A percentile compares a stretch with the other conserved stretches of the same genome.
These are phyloP conservation scores for Cinnamomum chago DNA, from an alignment of 164 flowering plant genomes.

Conservation along the genomic window DNA sequence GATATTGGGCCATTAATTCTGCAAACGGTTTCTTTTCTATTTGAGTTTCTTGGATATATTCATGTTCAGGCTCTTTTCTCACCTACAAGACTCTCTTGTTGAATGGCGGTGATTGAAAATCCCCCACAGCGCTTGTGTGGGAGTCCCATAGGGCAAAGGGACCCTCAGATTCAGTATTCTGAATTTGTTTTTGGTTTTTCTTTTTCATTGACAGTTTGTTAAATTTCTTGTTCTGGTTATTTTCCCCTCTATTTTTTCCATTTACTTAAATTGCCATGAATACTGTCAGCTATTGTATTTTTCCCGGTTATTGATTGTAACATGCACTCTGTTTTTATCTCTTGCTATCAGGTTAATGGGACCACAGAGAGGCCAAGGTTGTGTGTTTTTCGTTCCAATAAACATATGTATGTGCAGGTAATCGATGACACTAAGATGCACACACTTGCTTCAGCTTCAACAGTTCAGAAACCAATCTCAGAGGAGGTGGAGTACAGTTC, in stretches of 20 bases:
- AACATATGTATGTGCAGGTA: constrained; percentile 88
- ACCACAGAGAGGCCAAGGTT: constrained; percentile 92
- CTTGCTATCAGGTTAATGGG: constrained; percentile 65
- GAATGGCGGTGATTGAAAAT: no score
- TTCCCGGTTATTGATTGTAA: neutral
- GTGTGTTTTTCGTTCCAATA: constrained; percentile 88
- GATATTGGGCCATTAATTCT: neutral
- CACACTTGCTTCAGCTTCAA: constrained; percentile 91
- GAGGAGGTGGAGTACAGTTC: constrained; percentile 59
- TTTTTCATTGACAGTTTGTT: neutral
- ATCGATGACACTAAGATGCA: constrained; percentile 97
- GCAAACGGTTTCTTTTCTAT: neutral
- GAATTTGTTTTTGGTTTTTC: neutral
- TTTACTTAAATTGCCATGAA: neutral
- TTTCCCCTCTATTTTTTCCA: neutral
- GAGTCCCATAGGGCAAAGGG: no score
- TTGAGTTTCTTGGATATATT: neutral
- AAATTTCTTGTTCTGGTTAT: neutral
- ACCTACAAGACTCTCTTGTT: no score
- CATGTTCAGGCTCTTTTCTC: neutral
- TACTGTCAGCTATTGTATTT: neutral
- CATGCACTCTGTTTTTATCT: neutral
- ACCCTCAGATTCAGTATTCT: no score
- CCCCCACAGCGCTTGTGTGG: no score
- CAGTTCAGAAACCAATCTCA: constrained; percentile 75